phyloP scores from a whole-genome alignment of 306 rosid species.

The Gleditsia sinensis region DNA sequence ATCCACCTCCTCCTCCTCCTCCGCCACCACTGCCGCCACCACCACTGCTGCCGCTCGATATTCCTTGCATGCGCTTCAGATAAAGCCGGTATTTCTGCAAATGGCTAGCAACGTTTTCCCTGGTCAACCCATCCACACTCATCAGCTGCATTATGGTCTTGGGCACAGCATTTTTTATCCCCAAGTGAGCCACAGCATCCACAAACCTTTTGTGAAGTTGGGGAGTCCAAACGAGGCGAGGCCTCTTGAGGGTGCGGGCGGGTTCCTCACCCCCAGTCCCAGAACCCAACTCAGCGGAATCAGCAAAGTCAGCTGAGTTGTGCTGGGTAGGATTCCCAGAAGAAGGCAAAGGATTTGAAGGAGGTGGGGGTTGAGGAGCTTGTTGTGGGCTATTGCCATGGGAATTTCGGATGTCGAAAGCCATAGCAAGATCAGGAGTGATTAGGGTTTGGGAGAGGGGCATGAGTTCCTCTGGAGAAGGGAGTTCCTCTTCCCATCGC shows the following conservation, averaged over 20 bases:
- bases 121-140: constrained; percentile 91
- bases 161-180: constrained; percentile 89
- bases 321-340: constrained; percentile 51
- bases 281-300: constrained; percentile 81
- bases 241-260: constrained; percentile 83
- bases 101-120: constrained; percentile 94
- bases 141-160: constrained; percentile 99
- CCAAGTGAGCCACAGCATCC: constrained; percentile 91
- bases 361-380: constrained; percentile 33
- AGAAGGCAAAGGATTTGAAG: constrained; percentile 47
- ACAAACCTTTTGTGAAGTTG: constrained; percentile 95
- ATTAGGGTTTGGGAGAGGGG: constrained; percentile 96
- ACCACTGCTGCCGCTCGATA: constrained; percentile 45
- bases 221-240: constrained; percentile 93
- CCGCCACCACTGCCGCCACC: constrained; percentile 48
- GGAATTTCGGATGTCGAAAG: constrained; percentile 74
- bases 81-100: constrained; percentile 89
- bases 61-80: constrained; percentile 88
- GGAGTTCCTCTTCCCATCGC: constrained; percentile 86
- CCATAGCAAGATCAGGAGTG: constrained; percentile 86
- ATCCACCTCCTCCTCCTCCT: constrained; percentile 42
- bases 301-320: constrained; percentile 72
- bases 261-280: constrained; percentile 84
- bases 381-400: constrained; percentile 37
- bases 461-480: constrained; percentile 80